Evolutionary conservation across 2,329 filamentous ascomycete genomes (phyloP).

Genomic region (Penicillium thymicola): DNA sequence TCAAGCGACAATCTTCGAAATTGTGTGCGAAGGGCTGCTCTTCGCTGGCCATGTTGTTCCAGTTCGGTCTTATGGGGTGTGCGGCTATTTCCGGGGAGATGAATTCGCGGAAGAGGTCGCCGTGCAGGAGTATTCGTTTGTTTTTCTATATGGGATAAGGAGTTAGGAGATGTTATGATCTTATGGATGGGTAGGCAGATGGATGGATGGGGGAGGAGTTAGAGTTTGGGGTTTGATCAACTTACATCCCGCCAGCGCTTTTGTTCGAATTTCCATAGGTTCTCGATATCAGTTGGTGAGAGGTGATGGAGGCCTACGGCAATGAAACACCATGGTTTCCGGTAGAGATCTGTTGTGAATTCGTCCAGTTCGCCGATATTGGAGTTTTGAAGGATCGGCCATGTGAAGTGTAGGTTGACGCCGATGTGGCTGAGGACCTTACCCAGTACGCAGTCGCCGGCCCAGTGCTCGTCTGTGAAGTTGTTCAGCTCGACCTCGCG

Average conservation of each 20-base stretch:
- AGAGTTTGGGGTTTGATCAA: constrained; percentile 1
- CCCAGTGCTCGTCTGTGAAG: constrained; percentile 48
- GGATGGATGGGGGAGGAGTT: neutral
- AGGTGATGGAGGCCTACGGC: constrained; percentile 52
- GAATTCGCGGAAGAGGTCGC: constrained; percentile 38
- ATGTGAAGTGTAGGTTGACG: constrained; percentile 46
- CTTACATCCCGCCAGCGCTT: constrained; percentile 61
- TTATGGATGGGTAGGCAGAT: neutral
- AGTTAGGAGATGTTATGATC: neutral
- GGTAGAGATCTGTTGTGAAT: constrained; percentile 39
- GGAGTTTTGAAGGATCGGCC: constrained; percentile 48
- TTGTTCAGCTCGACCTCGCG: constrained; percentile 45
- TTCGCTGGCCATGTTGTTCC: constrained; percentile 38
- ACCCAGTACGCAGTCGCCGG: constrained; percentile 51
- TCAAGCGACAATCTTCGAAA: constrained; percentile 31
- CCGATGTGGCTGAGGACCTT: constrained; percentile 48
- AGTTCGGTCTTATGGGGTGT: constrained; percentile 24
- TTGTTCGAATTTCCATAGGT: constrained; percentile 48
- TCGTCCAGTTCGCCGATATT: constrained; percentile 45
- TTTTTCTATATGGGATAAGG: constrained; percentile 15
- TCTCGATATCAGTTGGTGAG: constrained; percentile 40
- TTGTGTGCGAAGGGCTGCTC: constrained; percentile 27
- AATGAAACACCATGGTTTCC: constrained; percentile 50
- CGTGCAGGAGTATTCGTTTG: constrained; percentile 32
- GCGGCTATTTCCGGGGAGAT: constrained; percentile 33